phyloP scores from a whole-genome alignment of 2,329 filamentous ascomycete species.

The Neofusicoccum sp. region DNA sequence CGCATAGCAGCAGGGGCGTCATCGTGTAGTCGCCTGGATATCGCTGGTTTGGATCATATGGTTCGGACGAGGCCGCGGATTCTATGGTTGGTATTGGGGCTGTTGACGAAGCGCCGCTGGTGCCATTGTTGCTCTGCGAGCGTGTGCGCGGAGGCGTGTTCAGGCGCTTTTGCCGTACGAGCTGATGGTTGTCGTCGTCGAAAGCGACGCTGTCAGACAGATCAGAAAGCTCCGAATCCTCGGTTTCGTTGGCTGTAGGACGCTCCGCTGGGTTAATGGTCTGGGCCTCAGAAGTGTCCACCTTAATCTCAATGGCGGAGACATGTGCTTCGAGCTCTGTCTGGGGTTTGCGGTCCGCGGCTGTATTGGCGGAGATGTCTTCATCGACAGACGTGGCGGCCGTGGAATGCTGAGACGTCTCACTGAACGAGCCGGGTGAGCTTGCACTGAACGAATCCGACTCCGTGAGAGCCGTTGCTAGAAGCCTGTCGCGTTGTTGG shows the following conservation, averaged over 20 bases:
- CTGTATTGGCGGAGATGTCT: constrained; percentile 23
- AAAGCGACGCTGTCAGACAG: constrained; percentile 39
- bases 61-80: constrained; percentile 20
- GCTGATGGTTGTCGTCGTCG: constrained; percentile 36
- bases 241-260: background rate
- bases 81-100: constrained; percentile 28
- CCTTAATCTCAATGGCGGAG: constrained; percentile 27
- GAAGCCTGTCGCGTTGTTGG: constrained; percentile 32
- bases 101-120: constrained; percentile 26
- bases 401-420: constrained; percentile 36
- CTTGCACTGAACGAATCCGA: constrained; percentile 9
- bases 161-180: constrained; percentile 35
- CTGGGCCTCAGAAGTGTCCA: constrained; percentile 23
- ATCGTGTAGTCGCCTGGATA: constrained; percentile 66
- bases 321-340: constrained; percentile 20
- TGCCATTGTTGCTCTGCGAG: constrained; percentile 24
- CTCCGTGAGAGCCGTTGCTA: constrained; percentile 31
- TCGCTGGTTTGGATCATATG: constrained; percentile 28
- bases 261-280: background rate
- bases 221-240: constrained; percentile 39
- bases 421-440: constrained; percentile 18
- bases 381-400: constrained; percentile 40
- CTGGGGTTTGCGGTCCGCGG: constrained; percentile 15
- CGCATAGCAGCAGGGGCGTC: constrained; percentile 71
- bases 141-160: constrained; percentile 33